Conservation (phyloP, 139 green algal genomes). For the Coelastrella sp. region DNA sequence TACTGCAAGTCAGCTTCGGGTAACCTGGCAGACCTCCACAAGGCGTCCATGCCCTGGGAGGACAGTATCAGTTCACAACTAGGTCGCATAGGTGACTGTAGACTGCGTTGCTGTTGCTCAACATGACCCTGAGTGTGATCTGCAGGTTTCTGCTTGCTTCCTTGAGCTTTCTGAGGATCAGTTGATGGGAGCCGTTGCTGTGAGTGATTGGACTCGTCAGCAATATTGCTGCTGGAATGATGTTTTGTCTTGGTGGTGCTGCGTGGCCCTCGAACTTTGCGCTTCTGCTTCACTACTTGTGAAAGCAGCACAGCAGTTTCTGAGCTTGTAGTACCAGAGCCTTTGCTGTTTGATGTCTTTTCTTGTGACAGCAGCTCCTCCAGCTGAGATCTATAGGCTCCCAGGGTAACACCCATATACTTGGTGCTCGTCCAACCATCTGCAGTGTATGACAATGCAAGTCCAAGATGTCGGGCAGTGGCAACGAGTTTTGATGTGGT, state of each 20-base stretch:
- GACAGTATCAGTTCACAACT: neutral
- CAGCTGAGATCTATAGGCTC: conserved; percentile 18
- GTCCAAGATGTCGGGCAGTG: no score
- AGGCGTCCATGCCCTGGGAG: neutral
- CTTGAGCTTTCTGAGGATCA: no score
- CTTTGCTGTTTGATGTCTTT: neutral
- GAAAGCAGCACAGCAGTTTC: neutral
- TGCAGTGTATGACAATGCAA: no score
- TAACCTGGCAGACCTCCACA: neutral
- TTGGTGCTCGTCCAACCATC: conserved; percentile 10
- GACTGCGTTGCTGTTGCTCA: no score
- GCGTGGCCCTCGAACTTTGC: neutral
- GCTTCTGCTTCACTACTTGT: neutral
- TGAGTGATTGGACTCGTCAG: neutral
- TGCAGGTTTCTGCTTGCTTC: no score
- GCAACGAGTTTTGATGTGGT: no score
- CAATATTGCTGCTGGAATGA: neutral
- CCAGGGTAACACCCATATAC: neutral
- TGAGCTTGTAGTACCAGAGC: neutral
- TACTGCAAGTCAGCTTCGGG: neutral
- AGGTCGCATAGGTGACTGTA: no score
- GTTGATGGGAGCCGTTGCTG: no score
- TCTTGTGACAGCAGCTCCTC: neutral
- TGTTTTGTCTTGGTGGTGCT: neutral
- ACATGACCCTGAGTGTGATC: no score